Base-by-base conservation (phyloP, 495 filamentous ascomycete species). In the Usnea hakonensis region DNA sequence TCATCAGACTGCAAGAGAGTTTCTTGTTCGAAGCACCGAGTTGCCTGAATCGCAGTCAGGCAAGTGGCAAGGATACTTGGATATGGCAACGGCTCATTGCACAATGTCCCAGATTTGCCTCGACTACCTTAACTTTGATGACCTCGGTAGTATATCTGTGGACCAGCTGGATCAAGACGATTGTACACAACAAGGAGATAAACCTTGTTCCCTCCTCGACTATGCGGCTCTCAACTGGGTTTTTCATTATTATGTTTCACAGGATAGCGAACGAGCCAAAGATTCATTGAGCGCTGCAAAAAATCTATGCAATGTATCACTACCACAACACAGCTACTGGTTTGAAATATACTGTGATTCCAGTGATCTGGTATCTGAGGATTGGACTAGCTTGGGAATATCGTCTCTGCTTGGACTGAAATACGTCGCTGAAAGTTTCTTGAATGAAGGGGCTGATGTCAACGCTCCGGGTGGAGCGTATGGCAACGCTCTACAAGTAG, bases 1-100 rank as follows among this genome's bases (percentile, higher is more conserved):
- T 48, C 76, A 79, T 61, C 71, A 77, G 40, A 79, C 75, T 28
- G 75, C 74, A 35, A 71, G 66, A 60, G 75, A 77, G 56, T 79
- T 77, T 33, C 68, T 78, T n/a, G 9, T 55, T 21, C 11, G n/a
- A 7, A 58, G 21, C 5, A 35, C 4, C n/a, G 32, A 35, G 1
- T 21, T 43, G 32, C 37, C 33, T 37, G 13, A 16, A 19, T 23
- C 16, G n/a, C 32, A 32, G 2, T 33, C 33, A 7, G 46, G 19
- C 33, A 61, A 61, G 48, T 61, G 59, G 59, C 23, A 61, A 44
- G 50, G 50, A 41, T 61, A 14, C 30, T 43, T 55, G 4, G 59
- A 61, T 5, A 44, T 59, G n/a, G 19, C 43, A 35, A 37, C 11
- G 36, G 36, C 40, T 14, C 35, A 64, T 55, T 11, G 55, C 37